Conservation (phyloP, 2,329 filamentous ascomycete genomes). For the Orbilia blumenaviensis region DNA sequence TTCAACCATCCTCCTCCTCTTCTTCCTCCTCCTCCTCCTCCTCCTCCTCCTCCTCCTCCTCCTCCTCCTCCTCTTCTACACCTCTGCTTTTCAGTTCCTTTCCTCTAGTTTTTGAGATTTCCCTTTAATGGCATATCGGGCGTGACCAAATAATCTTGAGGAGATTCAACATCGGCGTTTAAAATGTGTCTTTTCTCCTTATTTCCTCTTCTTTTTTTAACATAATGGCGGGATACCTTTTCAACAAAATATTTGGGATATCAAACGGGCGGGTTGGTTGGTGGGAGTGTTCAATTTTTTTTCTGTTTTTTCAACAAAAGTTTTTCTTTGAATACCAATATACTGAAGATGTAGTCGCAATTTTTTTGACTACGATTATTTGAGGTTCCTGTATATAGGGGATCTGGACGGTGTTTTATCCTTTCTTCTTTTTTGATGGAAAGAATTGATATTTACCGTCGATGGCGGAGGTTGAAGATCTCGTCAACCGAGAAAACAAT, state of each 20-base stretch:
- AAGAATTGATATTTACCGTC: background rate
- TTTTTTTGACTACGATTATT: background rate
- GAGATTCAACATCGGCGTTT: slow-evolving; percentile 59
- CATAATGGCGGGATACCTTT: slow-evolving; percentile 52
- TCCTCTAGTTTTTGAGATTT: slow-evolving; percentile 31
- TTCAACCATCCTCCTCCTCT: background rate
- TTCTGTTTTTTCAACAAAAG: slow-evolving; percentile 52
- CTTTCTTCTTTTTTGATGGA: background rate
- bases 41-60: slow-evolving; percentile 29
- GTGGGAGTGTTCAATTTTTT: background rate
- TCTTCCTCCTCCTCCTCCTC: background rate
- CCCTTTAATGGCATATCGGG: slow-evolving; percentile 52
- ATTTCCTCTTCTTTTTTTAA: slow-evolving; percentile 34
- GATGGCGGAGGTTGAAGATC: slow-evolving; percentile 6
- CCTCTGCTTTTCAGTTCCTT: too few relatives aligned
- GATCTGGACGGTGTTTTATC: background rate
- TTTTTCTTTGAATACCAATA: slow-evolving; percentile 15
- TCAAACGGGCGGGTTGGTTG: slow-evolving; percentile 23
- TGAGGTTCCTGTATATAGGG: background rate
- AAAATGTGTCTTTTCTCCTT: slow-evolving; percentile 32
- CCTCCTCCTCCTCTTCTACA: too few relatives aligned
- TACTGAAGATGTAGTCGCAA: background rate
- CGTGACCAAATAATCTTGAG: slow-evolving; percentile 47
- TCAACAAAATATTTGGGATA: slow-evolving; percentile 48
- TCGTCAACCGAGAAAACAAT: slow-evolving; percentile 51